Evolutionary conservation across 805 yeast species (phyloP), one percentile per base, ranked within the genome.

Genomic region (Candida jianshihensis): DNA sequence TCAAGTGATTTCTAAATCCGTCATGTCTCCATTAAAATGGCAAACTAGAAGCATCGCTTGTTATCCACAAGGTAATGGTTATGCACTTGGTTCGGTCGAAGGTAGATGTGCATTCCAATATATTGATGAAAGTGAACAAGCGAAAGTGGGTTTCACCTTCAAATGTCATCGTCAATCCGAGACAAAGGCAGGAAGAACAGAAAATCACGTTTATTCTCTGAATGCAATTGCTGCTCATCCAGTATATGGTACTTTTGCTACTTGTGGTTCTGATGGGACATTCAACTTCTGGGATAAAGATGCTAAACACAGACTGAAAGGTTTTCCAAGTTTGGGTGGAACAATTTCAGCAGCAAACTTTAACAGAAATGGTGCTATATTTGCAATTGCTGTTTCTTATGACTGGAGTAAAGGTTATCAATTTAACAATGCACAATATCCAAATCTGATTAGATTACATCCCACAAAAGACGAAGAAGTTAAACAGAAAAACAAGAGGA

Each of bases 251-350:
- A 88, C 97, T 1, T 82, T 92, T 60, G 79, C 81, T 34, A 92
- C 98, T 5, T 92, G 95, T 1, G 97, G 98, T 11, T 73, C 92
- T 18, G 98, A 92, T 60, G 98, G 98, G 17, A 71, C 89, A 12
- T 81, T 89, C 65, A 80, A 88, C 51, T 82, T 86, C 65, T 92
- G 98, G 98, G 97, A 92, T 59, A 87, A 86, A 59, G 95, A 87
- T 51, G 82, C 92, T 36, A 78, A 81, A 56, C 94, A 84, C 56
- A 73, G 97, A 49, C 72, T 92, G 47, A 84, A 81, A 61, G 84
- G 81, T 24, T 83, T 76, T 66, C 87, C 95, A 5, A 61, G 74
- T 9, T 66, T 81, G 13, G 73, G 71, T 35, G 72, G 75, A 26
- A 69, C 95, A 0, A 80, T 92, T 36, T 71, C 95, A 0, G 78